Evolutionary conservation across 371 early-diverging fungal species (phyloP).

Genomic region (Mortierella sp.): DNA sequence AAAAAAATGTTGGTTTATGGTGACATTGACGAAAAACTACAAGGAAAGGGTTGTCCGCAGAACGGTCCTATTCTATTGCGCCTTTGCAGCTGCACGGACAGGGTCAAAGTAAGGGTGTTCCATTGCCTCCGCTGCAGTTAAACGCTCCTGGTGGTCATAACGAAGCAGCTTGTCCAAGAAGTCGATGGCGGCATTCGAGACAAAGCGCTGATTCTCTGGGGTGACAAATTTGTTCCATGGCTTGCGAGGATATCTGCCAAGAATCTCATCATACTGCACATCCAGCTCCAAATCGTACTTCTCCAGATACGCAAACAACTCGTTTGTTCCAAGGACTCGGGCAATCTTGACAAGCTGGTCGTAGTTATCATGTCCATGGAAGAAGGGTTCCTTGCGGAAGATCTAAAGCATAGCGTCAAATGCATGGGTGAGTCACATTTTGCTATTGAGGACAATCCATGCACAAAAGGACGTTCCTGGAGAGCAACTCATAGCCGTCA

Average conservation of each 20-base stretch:
- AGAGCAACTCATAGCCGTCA: neutral
- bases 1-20: no score
- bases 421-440: neutral
- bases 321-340: slow-evolving; percentile 95
- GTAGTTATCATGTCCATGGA: slow-evolving; percentile 98
- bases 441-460: neutral
- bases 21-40: no score
- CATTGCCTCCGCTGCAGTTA: slow-evolving; percentile 97
- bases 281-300: slow-evolving; percentile 96
- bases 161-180: slow-evolving; percentile 93
- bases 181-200: slow-evolving; percentile 92
- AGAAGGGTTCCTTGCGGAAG: slow-evolving; percentile 98
- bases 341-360: slow-evolving; percentile 99
- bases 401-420: slow-evolving; percentile 65
- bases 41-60: no score
- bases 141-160: slow-evolving; percentile 97
- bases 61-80: slow-evolving; percentile 34
- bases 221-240: slow-evolving; percentile 94
- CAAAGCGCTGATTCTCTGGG: slow-evolving; percentile 89
- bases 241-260: slow-evolving; percentile 92
- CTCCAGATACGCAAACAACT: slow-evolving; percentile 88
- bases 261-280: slow-evolving; percentile 84
- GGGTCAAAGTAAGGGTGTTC: slow-evolving; percentile 92
- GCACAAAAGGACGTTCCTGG: slow-evolving; percentile 3
- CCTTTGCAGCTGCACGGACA: slow-evolving; percentile 52